Base-by-base conservation (phyloP, 805 yeast genomes). In the Wickerhamiella spandovensis region DNA sequence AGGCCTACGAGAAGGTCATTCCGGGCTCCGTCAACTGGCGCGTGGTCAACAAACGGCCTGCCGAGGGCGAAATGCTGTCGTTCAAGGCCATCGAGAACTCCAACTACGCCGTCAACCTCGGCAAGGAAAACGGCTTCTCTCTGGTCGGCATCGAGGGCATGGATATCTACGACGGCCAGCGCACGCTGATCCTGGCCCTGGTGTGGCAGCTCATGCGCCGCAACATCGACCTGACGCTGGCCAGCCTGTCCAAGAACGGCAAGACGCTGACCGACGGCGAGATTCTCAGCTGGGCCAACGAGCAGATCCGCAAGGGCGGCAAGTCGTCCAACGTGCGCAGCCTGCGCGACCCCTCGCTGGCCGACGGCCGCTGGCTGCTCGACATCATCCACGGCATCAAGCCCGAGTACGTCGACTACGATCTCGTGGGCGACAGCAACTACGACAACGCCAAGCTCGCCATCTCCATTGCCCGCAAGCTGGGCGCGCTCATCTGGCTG, bases 141-240 rank as follows among this genome's bases (percentile, higher is more conserved):
- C 74, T 92, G 51, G 98, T 92, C 47, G 98, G 98, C 57, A 92
- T 92, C 56, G 97, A 92, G 66, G 98, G 98, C 48, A 86, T 96
- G 2, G 98, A 92, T 69, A 90, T 92, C 58, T 82, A 85, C 39
- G 98, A 92, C 67, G 97, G 97, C 56, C 82, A 82, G 64, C 85
- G 84, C 63, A 74, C 90, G 48, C 75, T 92, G 59, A 87, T 95
- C 0, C 75, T 92, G 58, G 98, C 92, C 13, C 75, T 92, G 50
- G 97, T 90, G 38, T 92, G 98, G 98, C 98, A 92, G 73, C 76
- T 92, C 63, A 92, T 92, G 98, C 81, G 98, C 66, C 79, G 95
- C 66, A 92, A 92, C 68, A 94, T 92, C 60, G 82, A 81, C 54
- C 77, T 81, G 58, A 92, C 98, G 2, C 75, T 92, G 63, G 75